Evolutionary conservation across 1,284 basidiomycete species (phyloP).

Genomic region (Stygiomarasmius scandens): DNA sequence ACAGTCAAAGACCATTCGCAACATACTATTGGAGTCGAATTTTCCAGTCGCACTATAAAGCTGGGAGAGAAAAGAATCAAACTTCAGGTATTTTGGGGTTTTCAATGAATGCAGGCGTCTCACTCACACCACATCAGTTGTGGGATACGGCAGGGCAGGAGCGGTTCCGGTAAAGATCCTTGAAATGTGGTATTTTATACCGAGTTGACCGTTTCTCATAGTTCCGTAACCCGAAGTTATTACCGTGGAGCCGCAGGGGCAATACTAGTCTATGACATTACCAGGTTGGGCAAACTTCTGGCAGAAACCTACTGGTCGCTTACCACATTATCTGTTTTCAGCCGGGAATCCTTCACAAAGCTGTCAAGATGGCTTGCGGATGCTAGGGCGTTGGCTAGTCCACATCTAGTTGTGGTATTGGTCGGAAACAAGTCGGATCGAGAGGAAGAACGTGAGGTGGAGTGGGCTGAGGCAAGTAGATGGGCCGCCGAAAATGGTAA

Average conservation of each 20-base stretch:
- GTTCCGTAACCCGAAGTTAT: conserved; percentile 96
- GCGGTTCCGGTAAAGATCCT: conserved; percentile 73
- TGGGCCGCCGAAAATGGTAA: conserved; percentile 95
- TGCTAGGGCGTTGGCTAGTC: conserved; percentile 85
- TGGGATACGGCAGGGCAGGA: conserved; percentile 99
- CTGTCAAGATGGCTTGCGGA: conserved; percentile 90
- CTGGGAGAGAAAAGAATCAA: conserved; percentile 94
- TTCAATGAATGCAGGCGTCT: conserved; percentile 15
- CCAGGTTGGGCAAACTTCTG: conserved; percentile 61
- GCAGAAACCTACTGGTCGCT: conserved; percentile 17
- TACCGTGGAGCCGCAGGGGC: conserved; percentile 96
- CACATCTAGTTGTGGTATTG: conserved; percentile 87
- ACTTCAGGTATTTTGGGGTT: conserved; percentile 68
- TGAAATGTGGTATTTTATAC: conserved; percentile 6
- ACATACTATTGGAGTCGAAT: conserved; percentile 97
- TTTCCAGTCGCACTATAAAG: conserved; percentile 86
- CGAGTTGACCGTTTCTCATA: conserved; percentile 28
- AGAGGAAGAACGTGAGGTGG: conserved; percentile 93
- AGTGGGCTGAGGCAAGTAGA: conserved; percentile 89
- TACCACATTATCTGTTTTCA: conserved; percentile 33
- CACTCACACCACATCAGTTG: conserved; percentile 50
- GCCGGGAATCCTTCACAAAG: conserved; percentile 81
- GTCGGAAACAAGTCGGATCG: conserved; percentile 96
- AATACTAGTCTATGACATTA: conserved; percentile 95
- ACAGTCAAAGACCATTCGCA: conserved; percentile 95